phyloP scores from a whole-genome alignment of 2,329 filamentous ascomycete species.

The Alternaria atra region DNA sequence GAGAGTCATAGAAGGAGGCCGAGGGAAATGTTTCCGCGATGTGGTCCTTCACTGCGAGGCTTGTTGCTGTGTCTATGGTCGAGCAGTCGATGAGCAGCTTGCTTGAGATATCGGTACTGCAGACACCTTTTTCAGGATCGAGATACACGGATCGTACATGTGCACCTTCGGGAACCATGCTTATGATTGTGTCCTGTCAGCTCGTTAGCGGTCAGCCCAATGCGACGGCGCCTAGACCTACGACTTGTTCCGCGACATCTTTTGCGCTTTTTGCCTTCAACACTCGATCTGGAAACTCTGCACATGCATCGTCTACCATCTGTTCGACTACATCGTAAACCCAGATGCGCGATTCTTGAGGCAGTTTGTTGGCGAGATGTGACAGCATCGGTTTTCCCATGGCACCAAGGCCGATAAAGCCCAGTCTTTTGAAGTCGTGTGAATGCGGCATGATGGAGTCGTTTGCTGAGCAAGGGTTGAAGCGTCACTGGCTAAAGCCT shows the following conservation, averaged over 20 bases:
- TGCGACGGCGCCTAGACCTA: slow-evolving; percentile 35
- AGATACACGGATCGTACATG: slow-evolving; percentile 63
- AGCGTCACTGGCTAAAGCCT: not conserved
- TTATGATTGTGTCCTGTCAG: slow-evolving; percentile 59
- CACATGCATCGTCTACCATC: slow-evolving; percentile 55
- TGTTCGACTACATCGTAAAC: slow-evolving; percentile 60
- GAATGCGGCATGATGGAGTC: slow-evolving; percentile 30
- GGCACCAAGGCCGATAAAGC: slow-evolving; percentile 65
- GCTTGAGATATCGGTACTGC: slow-evolving; percentile 51
- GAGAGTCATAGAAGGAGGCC: slow-evolving; percentile 62
- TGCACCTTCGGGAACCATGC: slow-evolving; percentile 64
- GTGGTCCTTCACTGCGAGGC: slow-evolving; percentile 56
- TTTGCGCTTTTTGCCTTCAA: slow-evolving; percentile 54
- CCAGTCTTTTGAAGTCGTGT: slow-evolving; percentile 44
- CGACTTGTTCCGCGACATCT: slow-evolving; percentile 61
- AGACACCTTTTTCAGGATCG: slow-evolving; percentile 54
- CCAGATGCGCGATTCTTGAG: slow-evolving; percentile 54
- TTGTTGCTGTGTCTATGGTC: slow-evolving; percentile 65
- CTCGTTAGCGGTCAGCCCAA: slow-evolving; percentile 7
- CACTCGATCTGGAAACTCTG: slow-evolving; percentile 52
- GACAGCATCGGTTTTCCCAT: slow-evolving; percentile 65
- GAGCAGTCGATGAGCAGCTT: slow-evolving; percentile 65
- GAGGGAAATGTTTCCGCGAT: slow-evolving; percentile 50
- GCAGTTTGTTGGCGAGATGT: slow-evolving; percentile 60
- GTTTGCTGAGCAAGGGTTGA: not conserved